Conservation (phyloP, 805 yeast species). For the Teunomyces funiuensis region DNA sequence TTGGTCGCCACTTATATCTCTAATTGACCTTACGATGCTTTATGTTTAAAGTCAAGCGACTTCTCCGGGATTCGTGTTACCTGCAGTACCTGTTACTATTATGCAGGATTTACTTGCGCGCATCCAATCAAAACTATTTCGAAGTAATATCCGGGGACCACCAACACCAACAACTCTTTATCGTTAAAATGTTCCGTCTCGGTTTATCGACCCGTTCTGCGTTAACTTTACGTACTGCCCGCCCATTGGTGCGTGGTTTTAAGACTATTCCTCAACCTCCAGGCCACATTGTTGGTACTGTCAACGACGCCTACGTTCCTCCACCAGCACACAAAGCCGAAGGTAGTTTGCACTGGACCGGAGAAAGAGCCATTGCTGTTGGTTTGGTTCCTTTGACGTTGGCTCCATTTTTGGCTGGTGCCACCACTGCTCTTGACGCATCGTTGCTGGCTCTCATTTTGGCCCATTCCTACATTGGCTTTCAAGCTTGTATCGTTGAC, state of each 20-base stretch:
- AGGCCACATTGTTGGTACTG: constrained; percentile 68
- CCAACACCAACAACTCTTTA: constrained; percentile 7
- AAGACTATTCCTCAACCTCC: constrained; percentile 68
- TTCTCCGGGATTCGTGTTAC: background rate
- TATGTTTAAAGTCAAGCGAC: background rate
- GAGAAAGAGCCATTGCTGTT: constrained; percentile 60
- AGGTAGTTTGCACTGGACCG: constrained; percentile 76
- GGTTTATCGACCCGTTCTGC: constrained; percentile 4
- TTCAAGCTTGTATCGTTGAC: constrained; percentile 75
- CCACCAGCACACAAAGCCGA: constrained; percentile 56
- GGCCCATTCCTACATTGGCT: constrained; percentile 68
- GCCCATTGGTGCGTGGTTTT: constrained; percentile 30
- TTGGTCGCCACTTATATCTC: too few relatives aligned
- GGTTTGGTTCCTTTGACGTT: constrained; percentile 63
- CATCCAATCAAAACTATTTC: constrained; percentile 10
- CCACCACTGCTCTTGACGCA: constrained; percentile 55
- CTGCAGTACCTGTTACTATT: background rate
- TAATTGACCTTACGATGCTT: too few relatives aligned
- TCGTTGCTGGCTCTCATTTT: constrained; percentile 54
- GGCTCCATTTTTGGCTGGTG: constrained; percentile 59
- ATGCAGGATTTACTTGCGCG: background rate
- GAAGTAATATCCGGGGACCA: constrained; percentile 14
- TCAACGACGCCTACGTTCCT: constrained; percentile 67
- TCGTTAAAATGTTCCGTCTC: constrained; percentile 7
- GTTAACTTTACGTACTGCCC: constrained; percentile 2